phyloP scores from a whole-genome alignment of 176 grass and related monocot species.

The Canna indica region DNA sequence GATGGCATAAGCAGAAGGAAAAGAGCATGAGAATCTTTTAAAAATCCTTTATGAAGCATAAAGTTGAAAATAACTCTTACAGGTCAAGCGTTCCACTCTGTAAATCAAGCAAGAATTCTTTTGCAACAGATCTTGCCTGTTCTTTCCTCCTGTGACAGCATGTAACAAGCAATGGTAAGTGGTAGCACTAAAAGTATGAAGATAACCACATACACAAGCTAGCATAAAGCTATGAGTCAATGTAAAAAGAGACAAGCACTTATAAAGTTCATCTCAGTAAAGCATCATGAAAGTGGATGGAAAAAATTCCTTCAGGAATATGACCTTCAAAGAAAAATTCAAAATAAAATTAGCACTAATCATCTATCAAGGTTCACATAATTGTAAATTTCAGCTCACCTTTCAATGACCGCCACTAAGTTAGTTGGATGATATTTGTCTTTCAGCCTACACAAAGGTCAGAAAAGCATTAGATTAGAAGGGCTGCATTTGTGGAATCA shows the following conservation, averaged over 20 bases:
- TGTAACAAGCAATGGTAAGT: background rate
- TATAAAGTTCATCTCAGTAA: background rate
- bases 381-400: slow-evolving; percentile 35
- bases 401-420: slow-evolving; percentile 84
- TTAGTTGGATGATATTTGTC: slow-evolving; percentile 96
- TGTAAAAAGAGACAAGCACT: background rate
- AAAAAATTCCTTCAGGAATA: background rate
- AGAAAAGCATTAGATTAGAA: slow-evolving; percentile 5
- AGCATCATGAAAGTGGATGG: background rate
- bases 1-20: background rate
- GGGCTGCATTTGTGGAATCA: background rate
- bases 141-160: slow-evolving; percentile 35
- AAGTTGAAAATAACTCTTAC: slow-evolving; percentile 37
- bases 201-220: background rate
- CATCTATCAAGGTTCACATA: background rate
- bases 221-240: background rate
- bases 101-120: slow-evolving; percentile 89
- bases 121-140: slow-evolving; percentile 37
- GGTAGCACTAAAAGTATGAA: background rate
- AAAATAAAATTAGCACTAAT: background rate
- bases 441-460: slow-evolving; percentile 72
- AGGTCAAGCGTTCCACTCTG: slow-evolving; percentile 84
- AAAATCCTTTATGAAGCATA: background rate
- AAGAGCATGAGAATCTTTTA: background rate
- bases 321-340: background rate